Evolutionary conservation across 768 basidiomycete species (phyloP), one percentile per base, ranked within the genome.

Genomic region (Lentinula aciculospora): DNA sequence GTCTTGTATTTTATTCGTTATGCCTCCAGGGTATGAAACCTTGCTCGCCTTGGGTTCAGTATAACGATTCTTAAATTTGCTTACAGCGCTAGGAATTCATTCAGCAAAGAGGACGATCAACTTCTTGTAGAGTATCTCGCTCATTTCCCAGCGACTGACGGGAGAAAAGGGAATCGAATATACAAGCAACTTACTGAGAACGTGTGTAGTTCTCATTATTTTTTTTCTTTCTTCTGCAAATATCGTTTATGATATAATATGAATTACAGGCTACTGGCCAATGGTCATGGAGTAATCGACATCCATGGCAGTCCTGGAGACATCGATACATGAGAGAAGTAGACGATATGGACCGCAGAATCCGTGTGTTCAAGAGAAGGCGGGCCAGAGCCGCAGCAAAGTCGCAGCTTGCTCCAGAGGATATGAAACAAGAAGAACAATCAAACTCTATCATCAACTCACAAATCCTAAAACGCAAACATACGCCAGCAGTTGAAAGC

Each of bases 241-340:
- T n/a, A n/a, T n/a, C n/a, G n/a, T n/a, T n/a, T n/a, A n/a, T n/a
- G n/a, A n/a, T n/a, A n/a, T 31, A 23, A n/a, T 34, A 12, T 8
- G 5, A 31, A 4, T 9, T 17, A 27, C 23, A 53, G 51, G 36
- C 23, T 40, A 23, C 36, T 5, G 51, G 51, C 25, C 51, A 37
- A 37, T 53, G 51, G 51, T 36, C 51, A 6, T 53, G 51, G 51
- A 39, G 51, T 36, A 21, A 19, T 25, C 51, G 36, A 39, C 51
- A 53, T 17, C 23, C 51, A 25, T 53, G 34, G 51, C 51, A 53
- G 36, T 53, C 51, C n/a, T 53, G 51, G 51, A 36, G 36, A 39
- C 9, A 8, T 53, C 4, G 51, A 13, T 53, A 53, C 25, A 40
- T 27, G 23, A 17, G 36, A 53, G 37, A 53, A 5, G 17, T 21